Conservation (phyloP, 345 rosid genomes). For the Carallia pectinifolia region DNA sequence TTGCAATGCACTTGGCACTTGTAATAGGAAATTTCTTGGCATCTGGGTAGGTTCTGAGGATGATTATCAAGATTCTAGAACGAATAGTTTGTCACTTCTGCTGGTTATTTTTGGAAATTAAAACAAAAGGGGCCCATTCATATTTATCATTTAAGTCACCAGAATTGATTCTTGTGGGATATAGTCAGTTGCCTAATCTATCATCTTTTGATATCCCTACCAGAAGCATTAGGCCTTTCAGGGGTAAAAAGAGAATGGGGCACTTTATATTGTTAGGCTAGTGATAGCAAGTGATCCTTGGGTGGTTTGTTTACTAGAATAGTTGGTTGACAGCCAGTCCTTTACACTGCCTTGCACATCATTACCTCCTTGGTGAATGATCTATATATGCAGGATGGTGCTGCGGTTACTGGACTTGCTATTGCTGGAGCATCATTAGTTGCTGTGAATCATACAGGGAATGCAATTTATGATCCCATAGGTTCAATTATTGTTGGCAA, state of each 20-base stretch:
- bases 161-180: too few species aligned
- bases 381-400: conserved; percentile 70
- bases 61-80: too few species aligned
- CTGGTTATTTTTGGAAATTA: too few species aligned
- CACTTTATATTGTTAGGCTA: background rate
- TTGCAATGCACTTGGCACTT: too few species aligned
- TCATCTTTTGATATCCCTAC: too few species aligned
- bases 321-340: background rate
- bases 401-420: conserved; percentile 92
- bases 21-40: too few species aligned
- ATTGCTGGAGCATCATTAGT: conserved; percentile 88
- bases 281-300: background rate
- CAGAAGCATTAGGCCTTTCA: conserved; percentile 1
- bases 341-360: background rate
- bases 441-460: conserved; percentile 82
- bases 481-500: conserved; percentile 92
- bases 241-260: background rate
- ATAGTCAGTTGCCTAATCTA: too few species aligned
- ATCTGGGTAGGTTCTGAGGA: too few species aligned
- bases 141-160: too few species aligned
- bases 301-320: background rate
- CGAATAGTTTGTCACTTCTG: too few species aligned
- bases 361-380: background rate
- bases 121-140: too few species aligned
- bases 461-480: conserved; percentile 88